phyloP scores from a whole-genome alignment of 2,329 filamentous ascomycete genomes.

The Fragosphaeria purpurea region DNA sequence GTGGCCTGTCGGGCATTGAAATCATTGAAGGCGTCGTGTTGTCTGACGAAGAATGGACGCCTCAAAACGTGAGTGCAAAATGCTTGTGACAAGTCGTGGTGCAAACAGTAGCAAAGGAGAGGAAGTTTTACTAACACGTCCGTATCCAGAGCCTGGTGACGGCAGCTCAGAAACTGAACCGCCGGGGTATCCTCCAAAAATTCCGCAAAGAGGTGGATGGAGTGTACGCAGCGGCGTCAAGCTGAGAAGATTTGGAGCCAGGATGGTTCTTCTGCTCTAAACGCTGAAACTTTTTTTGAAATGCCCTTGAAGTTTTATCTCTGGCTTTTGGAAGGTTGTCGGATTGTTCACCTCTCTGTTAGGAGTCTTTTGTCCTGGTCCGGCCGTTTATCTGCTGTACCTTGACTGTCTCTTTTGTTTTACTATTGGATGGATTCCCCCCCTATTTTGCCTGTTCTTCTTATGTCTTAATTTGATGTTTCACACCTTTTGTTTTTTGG shows the following conservation, averaged over 20 bases:
- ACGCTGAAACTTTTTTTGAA: too few relatives aligned
- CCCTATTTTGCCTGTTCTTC: too few relatives aligned
- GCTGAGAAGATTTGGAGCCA: neutral
- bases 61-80: slow-evolving; percentile 52
- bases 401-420: neutral
- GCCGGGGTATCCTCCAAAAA: slow-evolving; percentile 53
- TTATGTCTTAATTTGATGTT: too few relatives aligned
- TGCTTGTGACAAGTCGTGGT: neutral
- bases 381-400: neutral
- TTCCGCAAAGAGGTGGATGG: slow-evolving; percentile 52
- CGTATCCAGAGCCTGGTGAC: slow-evolving; percentile 48
- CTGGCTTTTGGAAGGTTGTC: too few relatives aligned
- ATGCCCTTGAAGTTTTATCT: neutral
- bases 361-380: neutral
- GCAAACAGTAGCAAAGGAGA: neutral
- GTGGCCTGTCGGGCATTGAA: slow-evolving; percentile 56
- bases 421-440: too few relatives aligned
- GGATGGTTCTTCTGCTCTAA: too few relatives aligned
- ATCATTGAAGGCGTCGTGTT: slow-evolving; percentile 62
- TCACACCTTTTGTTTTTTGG: too few relatives aligned
- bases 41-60: slow-evolving; percentile 66
- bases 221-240: slow-evolving; percentile 38
- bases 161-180: slow-evolving; percentile 63
- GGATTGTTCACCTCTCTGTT: neutral
- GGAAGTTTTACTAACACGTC: neutral